Conservation (phyloP, 306 rosid species). For the Trifolium subterraneum region DNA sequence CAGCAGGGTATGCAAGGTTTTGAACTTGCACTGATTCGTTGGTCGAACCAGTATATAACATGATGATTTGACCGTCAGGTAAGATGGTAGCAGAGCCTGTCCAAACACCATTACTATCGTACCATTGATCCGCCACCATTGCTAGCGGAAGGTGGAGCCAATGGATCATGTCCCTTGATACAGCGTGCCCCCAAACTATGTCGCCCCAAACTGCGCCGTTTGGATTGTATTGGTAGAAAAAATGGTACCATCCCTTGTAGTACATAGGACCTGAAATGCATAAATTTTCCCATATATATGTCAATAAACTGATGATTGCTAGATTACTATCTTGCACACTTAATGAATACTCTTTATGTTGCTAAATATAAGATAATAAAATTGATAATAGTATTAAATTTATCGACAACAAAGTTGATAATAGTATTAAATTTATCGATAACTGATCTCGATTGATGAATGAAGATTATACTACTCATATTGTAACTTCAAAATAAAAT, state of each 20-base stretch:
- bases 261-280: slow-evolving; percentile 74
- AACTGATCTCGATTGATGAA: background rate
- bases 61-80: slow-evolving; percentile 61
- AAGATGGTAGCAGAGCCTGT: slow-evolving; percentile 93
- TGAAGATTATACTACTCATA: background rate
- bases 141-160: slow-evolving; percentile 97
- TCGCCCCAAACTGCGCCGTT: slow-evolving; percentile 87
- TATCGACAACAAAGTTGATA: too few relatives aligned
- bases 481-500: too few relatives aligned
- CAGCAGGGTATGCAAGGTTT: slow-evolving; percentile 79
- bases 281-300: slow-evolving; percentile 24
- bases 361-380: too few relatives aligned
- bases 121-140: slow-evolving; percentile 87
- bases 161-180: slow-evolving; percentile 83
- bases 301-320: background rate
- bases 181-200: slow-evolving; percentile 95
- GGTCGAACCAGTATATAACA: slow-evolving; percentile 95
- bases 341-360: too few relatives aligned
- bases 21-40: slow-evolving; percentile 83
- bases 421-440: too few relatives aligned
- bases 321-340: background rate
- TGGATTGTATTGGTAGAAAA: slow-evolving; percentile 95
- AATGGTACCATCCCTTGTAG: slow-evolving; percentile 96
- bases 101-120: slow-evolving; percentile 82
- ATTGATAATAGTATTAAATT: too few relatives aligned